These are phyloP conservation scores for Umbelopsis sp. DNA, from an alignment of 192 early-diverging fungal species.

Conservation along the genomic window DNA sequence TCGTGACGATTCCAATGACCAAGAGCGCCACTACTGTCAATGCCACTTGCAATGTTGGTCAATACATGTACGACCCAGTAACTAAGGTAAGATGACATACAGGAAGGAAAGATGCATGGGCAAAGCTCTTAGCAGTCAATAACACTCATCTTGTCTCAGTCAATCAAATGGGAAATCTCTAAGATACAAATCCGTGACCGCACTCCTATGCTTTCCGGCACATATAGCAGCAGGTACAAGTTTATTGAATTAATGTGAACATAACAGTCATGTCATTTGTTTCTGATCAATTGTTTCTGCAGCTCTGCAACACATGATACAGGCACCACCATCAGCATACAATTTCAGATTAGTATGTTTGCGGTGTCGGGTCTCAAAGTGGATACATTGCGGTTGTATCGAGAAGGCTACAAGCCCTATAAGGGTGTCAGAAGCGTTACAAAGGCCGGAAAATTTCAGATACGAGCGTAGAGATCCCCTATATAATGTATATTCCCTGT, in stretches of 20 bases:
- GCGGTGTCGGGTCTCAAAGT: conserved; percentile 74
- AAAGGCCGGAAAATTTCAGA: conserved; percentile 64
- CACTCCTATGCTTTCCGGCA: conserved; percentile 64
- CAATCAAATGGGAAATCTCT: conserved; percentile 66
- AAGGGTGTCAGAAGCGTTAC: conserved; percentile 67
- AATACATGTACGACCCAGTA: conserved; percentile 73
- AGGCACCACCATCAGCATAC: conserved; percentile 59
- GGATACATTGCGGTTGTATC: conserved; percentile 67
- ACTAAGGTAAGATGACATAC: conserved; percentile 45
- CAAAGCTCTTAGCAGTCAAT: conserved; percentile 1
- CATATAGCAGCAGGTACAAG: conserved; percentile 49
- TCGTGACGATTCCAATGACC: conserved; percentile 60
- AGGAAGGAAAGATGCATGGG: not conserved
- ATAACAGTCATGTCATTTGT: not conserved
- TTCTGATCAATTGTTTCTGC: not conserved
- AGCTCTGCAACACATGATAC: conserved; percentile 51
- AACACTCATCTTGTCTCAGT: conserved; percentile 28
- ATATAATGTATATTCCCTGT: conserved; percentile 1
- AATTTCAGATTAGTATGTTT: conserved; percentile 73
- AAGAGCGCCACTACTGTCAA: conserved; percentile 60
- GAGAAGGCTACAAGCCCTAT: conserved; percentile 79
- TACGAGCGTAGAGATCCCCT: conserved; percentile 47
- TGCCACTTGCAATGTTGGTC: conserved; percentile 65
- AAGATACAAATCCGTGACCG: conserved; percentile 61
- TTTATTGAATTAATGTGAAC: conserved; percentile 6